Evolutionary conservation across 140 eudicot species (phyloP).

Genomic region (Anethum foeniculum): DNA sequence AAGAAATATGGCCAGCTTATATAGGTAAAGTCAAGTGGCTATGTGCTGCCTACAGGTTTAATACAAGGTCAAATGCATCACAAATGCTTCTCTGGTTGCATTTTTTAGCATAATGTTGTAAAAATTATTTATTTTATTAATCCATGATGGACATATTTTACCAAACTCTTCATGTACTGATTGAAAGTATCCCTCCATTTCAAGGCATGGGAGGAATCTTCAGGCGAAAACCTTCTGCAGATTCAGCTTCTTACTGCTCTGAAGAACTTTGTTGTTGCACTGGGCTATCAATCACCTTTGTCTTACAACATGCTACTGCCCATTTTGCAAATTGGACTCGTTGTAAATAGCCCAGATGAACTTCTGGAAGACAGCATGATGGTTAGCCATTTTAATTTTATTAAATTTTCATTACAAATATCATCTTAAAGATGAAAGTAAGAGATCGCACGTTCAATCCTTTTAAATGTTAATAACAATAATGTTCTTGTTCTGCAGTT

Average conservation of each 20-base stretch:
- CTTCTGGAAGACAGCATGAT: slow-evolving; percentile 89
- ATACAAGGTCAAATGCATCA: neutral
- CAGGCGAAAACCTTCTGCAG: slow-evolving; percentile 90
- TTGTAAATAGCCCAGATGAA: slow-evolving; percentile 79
- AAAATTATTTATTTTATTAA: neutral
- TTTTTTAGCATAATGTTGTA: neutral
- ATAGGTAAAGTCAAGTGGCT: neutral
- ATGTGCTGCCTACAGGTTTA: neutral
- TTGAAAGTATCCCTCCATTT: neutral
- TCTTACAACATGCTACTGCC: slow-evolving; percentile 72
- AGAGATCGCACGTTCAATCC: neutral
- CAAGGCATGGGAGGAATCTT: slow-evolving; percentile 95
- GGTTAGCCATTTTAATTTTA: slow-evolving; percentile 28
- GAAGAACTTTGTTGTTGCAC: slow-evolving; percentile 87
- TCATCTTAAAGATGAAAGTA: no score
- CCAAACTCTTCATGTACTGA: slow-evolving; percentile 15
- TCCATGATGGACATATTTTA: neutral
- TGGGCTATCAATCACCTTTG: slow-evolving; percentile 80
- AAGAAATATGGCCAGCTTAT: neutral
- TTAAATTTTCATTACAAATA: neutral
- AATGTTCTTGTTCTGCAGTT: slow-evolving; percentile 46
- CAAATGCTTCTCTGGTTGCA: neutral
- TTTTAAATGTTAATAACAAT: neutral
- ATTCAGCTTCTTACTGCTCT: slow-evolving; percentile 90
- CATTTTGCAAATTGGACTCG: slow-evolving; percentile 58